Conservation (phyloP, 352 stramenopile species). For the Phytophthora pisi region DNA sequence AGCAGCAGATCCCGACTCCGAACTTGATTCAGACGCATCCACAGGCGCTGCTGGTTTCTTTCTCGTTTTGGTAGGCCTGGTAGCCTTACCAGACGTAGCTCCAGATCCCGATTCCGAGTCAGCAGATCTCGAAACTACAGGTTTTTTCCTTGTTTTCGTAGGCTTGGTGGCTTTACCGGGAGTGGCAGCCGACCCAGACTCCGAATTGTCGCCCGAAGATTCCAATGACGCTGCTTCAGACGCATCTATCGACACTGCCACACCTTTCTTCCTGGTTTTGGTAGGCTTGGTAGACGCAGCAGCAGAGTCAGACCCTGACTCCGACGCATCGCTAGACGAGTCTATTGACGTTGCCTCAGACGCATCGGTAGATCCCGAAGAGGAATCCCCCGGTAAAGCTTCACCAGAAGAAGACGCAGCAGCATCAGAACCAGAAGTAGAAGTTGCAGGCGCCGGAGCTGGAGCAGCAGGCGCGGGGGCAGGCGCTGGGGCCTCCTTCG, state of each 20-base stretch:
- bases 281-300: background rate
- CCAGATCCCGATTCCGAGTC: background rate
- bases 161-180: background rate
- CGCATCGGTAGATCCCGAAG: slow-evolving; percentile 1
- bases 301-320: background rate
- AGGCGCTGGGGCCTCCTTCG: background rate
- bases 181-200: background rate
- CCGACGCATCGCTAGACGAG: background rate
- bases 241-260: background rate
- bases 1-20: no score
- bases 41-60: background rate
- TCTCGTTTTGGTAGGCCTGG: background rate
- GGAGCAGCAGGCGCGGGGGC: slow-evolving; percentile 1
- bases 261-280: no score
- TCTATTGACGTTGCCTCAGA: slow-evolving; percentile 4
- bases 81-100: background rate
- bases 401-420: background rate
- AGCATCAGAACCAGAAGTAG: background rate
- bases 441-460: background rate
- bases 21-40: background rate
- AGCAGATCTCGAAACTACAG: background rate
- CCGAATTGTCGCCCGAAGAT: background rate
- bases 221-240: slow-evolving; percentile 2
- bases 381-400: background rate
- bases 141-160: background rate